A percentile compares a stretch with the other conserved stretches of the same genome.
phyloP scores from a whole-genome alignment of 2,329 filamentous ascomycete species.

The Aspergillus unguis region DNA sequence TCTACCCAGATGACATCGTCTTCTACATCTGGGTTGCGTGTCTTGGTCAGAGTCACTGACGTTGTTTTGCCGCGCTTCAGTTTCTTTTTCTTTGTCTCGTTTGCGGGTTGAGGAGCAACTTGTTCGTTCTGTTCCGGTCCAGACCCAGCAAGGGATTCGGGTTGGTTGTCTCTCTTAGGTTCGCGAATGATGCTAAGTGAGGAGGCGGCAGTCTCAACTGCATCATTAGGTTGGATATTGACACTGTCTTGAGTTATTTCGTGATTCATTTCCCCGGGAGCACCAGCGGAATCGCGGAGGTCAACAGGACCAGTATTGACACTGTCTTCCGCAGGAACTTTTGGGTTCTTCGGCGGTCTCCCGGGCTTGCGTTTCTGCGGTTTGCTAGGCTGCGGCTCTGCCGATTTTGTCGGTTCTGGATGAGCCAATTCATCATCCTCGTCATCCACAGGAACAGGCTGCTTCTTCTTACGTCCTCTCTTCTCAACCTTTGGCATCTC shows the following conservation, averaged over 20 bases:
- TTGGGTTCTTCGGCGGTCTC: constrained; percentile 17
- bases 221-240: not conserved
- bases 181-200: not conserved
- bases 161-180: not conserved
- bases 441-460: constrained; percentile 21
- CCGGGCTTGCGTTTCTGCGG: constrained; percentile 22
- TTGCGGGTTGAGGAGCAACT: constrained; percentile 14
- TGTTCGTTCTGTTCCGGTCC: not conserved
- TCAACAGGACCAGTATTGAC: not conserved
- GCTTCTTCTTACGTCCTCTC: constrained; percentile 32
- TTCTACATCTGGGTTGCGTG: constrained; percentile 31
- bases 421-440: constrained; percentile 30
- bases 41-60: constrained; percentile 31
- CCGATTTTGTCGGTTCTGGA: constrained; percentile 1
- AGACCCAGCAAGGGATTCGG: not conserved
- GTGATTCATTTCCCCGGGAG: not conserved
- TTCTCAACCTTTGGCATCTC: constrained; percentile 26
- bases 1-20: constrained; percentile 44
- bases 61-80: constrained; percentile 45
- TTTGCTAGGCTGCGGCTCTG: constrained; percentile 3
- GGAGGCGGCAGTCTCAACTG: not conserved
- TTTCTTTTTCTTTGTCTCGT: constrained; percentile 41
- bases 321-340: not conserved
- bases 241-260: not conserved
- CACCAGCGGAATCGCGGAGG: not conserved